Conservation (phyloP, 2,329 filamentous ascomycete species). For the Metarhizium robertsii region DNA sequence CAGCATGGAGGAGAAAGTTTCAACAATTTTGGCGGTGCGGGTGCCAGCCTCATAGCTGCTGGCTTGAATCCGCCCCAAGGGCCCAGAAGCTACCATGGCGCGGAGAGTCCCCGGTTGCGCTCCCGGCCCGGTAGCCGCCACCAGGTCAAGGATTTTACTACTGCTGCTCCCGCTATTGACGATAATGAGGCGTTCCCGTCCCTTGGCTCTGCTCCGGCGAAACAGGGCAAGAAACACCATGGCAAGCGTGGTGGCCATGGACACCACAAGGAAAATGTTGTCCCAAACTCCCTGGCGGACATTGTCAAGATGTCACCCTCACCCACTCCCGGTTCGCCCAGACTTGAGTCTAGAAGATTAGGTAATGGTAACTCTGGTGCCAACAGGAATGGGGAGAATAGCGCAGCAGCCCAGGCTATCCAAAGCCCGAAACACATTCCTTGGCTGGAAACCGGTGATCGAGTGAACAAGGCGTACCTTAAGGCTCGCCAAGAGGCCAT, state of each 20-base stretch:
- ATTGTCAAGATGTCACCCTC: slow-evolving; percentile 93
- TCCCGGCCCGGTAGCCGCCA: slow-evolving; percentile 81
- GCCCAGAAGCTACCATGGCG: slow-evolving; percentile 52
- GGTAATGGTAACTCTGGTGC: background rate
- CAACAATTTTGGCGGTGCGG: slow-evolving; percentile 37
- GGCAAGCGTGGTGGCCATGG: slow-evolving; percentile 82
- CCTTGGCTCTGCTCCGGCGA: slow-evolving; percentile 65
- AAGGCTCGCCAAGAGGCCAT: slow-evolving; percentile 94
- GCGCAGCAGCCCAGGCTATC: slow-evolving; percentile 72
- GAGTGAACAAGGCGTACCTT: slow-evolving; percentile 86
- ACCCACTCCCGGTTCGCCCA: slow-evolving; percentile 54
- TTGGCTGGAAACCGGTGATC: slow-evolving; percentile 89
- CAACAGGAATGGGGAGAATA: slow-evolving; percentile 58
- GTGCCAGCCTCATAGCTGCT: slow-evolving; percentile 40
- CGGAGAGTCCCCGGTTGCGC: slow-evolving; percentile 58
- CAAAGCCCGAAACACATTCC: slow-evolving; percentile 84
- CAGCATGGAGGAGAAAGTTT: slow-evolving; percentile 51
- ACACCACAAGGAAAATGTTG: slow-evolving; percentile 55
- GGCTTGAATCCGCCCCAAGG: slow-evolving; percentile 60
- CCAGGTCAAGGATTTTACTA: slow-evolving; percentile 48
- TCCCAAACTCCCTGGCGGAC: slow-evolving; percentile 76
- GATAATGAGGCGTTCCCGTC: slow-evolving; percentile 94
- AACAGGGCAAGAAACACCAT: slow-evolving; percentile 83
- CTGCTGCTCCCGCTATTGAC: slow-evolving; percentile 69
- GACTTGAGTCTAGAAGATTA: slow-evolving; percentile 42